Evolutionary conservation across 2,329 filamentous ascomycete genomes (phyloP), one percentile per base, ranked within the genome.

Genomic region (Camptophora hylomeconis): DNA sequence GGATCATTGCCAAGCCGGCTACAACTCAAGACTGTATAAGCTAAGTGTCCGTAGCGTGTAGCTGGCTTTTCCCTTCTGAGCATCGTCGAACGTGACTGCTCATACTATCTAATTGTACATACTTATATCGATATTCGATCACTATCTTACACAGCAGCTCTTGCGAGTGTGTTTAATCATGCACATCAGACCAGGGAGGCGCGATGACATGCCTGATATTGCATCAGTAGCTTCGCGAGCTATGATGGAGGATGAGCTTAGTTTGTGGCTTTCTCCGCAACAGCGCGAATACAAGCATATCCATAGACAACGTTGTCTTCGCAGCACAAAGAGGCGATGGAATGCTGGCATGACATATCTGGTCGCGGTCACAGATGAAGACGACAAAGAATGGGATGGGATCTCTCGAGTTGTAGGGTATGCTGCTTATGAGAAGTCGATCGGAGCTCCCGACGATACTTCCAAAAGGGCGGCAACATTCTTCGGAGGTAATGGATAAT

Each of bases 181-280:
- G 41, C 36, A 43, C 28, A 32, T 45, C 26, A 35, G 41, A 20
- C 41, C 30, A 15, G 33, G 37, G 11, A 14, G 11, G 12, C 14
- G 25, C 8, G 21, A 31, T 10, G 41, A 45, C 22, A 26, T 43
- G 17, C 24, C 36, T 3, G 33, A 33, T 21, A 24, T 38, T n/a
- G 37, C 42, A 7, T 25, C 32, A 14, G 20, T 41, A 20, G 30
- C 30, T 9, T 36, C 31, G 15, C 29, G 39, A 14, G 37, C 42
- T 7, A 30, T 41, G 28, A 36, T 32, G 9, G 33, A 45, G 13
- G 41, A 45, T 15, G 36, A 43, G 13, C 19, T 45, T n/a, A 34
- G 30, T 8, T 16, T 16, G 4, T 39, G 31, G 22, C 19, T 45
- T 8, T 33, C 33, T 11, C 43, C 43, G 9, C 13, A 33, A 19